phyloP scores from a whole-genome alignment of 768 basidiomycete species.

The Serpula lacrymans region DNA sequence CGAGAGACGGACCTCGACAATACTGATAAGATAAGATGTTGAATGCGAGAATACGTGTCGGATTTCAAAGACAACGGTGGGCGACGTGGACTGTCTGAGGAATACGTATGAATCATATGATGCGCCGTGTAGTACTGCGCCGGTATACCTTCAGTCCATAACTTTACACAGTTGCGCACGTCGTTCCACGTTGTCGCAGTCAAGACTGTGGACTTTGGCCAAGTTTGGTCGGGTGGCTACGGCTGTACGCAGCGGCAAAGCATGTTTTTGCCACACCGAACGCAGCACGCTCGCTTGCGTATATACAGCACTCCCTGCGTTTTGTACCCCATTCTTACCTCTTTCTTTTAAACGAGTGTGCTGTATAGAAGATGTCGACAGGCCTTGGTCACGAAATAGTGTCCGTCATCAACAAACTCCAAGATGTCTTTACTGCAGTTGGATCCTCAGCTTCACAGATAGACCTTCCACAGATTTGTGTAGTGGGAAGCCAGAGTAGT shows the following conservation, averaged over 20 bases:
- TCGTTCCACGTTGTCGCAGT: too few species aligned
- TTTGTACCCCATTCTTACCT: conserved; percentile 3
- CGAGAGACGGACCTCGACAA: too few species aligned
- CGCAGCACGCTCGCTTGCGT: conserved; percentile 5
- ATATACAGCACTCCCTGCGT: conserved; percentile 10
- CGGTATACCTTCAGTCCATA: too few species aligned
- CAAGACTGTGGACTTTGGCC: conserved; percentile 3
- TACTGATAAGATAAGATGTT: too few species aligned
- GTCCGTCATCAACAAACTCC: conserved; percentile 79
- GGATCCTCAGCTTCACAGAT: conserved; percentile 75
- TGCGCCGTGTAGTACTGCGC: too few species aligned
- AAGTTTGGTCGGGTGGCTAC: conserved; percentile 22
- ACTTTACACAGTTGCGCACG: too few species aligned
- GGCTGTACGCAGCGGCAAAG: conserved; percentile 10
- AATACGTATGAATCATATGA: too few species aligned
- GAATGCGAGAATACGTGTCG: too few species aligned
- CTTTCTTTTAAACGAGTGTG: conserved; percentile 11
- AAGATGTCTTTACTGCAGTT: conserved; percentile 86
- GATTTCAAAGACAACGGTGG: too few species aligned
- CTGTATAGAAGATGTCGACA: conserved; percentile 37
- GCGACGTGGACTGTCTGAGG: too few species aligned
- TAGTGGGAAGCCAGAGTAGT: conserved; percentile 87
- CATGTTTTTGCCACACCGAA: conserved; percentile 11
- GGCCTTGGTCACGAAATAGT: conserved; percentile 83
- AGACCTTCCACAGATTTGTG: conserved; percentile 91